Percentiles rank a stretch among this genome's conserved stretches.
Evolutionary conservation across 495 filamentous ascomycete species (phyloP).

Genomic region (Penicillium waksmanii): DNA sequence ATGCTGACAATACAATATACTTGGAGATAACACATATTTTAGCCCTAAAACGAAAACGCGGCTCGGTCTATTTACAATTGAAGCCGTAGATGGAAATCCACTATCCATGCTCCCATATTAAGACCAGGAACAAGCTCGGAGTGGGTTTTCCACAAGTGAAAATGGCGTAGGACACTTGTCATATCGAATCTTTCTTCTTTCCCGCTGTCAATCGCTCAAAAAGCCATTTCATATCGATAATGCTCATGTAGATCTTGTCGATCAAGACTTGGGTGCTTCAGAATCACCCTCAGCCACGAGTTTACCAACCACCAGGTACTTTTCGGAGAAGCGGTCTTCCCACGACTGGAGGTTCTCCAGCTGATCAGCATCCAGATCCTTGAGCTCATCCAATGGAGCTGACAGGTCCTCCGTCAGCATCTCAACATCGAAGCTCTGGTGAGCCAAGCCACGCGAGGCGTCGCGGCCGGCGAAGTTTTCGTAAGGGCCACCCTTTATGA

Average conservation of each 20-base stretch:
- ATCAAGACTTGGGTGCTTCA: constrained; percentile 49
- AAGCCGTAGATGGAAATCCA: background rate
- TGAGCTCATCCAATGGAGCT: constrained; percentile 80
- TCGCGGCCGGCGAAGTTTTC: constrained; percentile 95
- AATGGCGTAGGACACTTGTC: background rate
- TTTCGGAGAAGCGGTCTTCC: constrained; percentile 91
- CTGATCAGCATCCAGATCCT: constrained; percentile 75
- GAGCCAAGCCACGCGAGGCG: constrained; percentile 87
- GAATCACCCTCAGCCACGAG: constrained; percentile 73
- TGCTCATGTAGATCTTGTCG: background rate
- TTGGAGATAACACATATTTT: background rate
- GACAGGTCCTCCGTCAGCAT: constrained; percentile 95
- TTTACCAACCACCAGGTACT: constrained; percentile 93
- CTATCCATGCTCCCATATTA: background rate
- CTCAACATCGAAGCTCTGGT: constrained; percentile 91
- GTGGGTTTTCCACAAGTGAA: background rate
- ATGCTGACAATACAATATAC: too few relatives aligned
- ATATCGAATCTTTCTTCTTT: background rate
- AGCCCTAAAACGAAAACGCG: background rate
- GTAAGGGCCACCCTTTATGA: constrained; percentile 73
- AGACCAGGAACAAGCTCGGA: background rate
- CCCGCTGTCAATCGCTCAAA: background rate
- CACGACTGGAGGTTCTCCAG: constrained; percentile 82
- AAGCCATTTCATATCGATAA: background rate
- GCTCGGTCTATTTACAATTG: background rate